phyloP scores from a whole-genome alignment of 495 filamentous ascomycete species.

The Neurospora terricola region DNA sequence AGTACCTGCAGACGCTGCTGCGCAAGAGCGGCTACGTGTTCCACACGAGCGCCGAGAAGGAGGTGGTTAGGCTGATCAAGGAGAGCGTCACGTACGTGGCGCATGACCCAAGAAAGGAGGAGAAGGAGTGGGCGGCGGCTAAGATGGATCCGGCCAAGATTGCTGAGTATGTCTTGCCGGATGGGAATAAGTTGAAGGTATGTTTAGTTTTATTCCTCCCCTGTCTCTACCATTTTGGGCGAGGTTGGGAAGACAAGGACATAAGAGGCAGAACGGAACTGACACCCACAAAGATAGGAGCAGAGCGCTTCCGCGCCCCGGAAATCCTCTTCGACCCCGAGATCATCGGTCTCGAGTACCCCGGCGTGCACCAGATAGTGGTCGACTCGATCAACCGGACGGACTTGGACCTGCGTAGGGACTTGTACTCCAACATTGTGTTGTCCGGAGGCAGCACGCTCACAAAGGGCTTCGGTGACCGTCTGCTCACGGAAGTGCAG shows the following conservation, averaged over 20 bases:
- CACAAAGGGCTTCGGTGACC: constrained; percentile 82
- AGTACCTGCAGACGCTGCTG: constrained; percentile 84
- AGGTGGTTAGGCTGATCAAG: constrained; percentile 94
- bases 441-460: constrained; percentile 91
- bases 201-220: constrained; percentile 5
- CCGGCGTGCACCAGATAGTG: constrained; percentile 93
- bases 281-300: constrained; percentile 44
- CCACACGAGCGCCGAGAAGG: constrained; percentile 96
- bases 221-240: too few species aligned
- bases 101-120: constrained; percentile 80
- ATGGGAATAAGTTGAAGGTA: constrained; percentile 88
- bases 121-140: constrained; percentile 82
- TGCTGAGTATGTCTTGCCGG: constrained; percentile 80
- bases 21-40: constrained; percentile 90
- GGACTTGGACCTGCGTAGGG: constrained; percentile 93
- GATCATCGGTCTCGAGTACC: constrained; percentile 93
- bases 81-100: constrained; percentile 91
- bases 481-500: constrained; percentile 85
- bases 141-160: constrained; percentile 56
- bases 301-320: constrained; percentile 89
- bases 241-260: too few species aligned
- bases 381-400: constrained; percentile 93
- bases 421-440: constrained; percentile 91
- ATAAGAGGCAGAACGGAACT: too few species aligned
- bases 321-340: constrained; percentile 98